Evolutionary conservation across 2,329 filamentous ascomycete genomes (phyloP).

Genomic region (Colletotrichum lupini): DNA sequence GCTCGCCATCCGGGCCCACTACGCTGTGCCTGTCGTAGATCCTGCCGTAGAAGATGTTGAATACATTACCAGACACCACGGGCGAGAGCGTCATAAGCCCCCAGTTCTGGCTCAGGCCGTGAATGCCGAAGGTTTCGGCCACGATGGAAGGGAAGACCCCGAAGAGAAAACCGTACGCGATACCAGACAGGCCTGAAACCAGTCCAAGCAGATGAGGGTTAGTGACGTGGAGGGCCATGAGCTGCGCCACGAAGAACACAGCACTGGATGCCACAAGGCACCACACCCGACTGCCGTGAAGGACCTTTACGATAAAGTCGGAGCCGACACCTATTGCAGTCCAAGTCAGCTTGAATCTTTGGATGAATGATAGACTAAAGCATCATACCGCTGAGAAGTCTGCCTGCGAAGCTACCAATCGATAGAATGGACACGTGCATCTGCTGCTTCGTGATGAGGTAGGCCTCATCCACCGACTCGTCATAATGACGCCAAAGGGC

Average conservation of each 20-base stretch:
- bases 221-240: constrained; percentile 78
- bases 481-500: constrained; percentile 92
- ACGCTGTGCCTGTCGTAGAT: constrained; percentile 86
- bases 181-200: constrained; percentile 84
- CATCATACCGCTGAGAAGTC: constrained; percentile 75
- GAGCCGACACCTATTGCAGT: constrained; percentile 78
- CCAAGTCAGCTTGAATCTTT: background rate
- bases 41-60: constrained; percentile 89
- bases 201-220: constrained; percentile 82
- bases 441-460: constrained; percentile 84
- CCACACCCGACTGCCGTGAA: constrained; percentile 88
- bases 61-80: constrained; percentile 88
- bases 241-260: constrained; percentile 83
- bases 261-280: constrained; percentile 82
- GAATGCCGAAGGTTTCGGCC: constrained; percentile 90
- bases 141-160: constrained; percentile 92
- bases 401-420: constrained; percentile 84
- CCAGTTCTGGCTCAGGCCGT: constrained; percentile 94
- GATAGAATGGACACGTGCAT: constrained; percentile 97
- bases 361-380: background rate
- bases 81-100: constrained; percentile 93
- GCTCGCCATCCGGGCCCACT: constrained; percentile 74
- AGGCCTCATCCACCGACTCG: constrained; percentile 74
- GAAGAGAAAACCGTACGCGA: constrained; percentile 94
- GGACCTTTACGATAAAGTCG: constrained; percentile 85